Evolutionary conservation across 1,284 basidiomycete species (phyloP).

Genomic region (Malassezia slooffiae): DNA sequence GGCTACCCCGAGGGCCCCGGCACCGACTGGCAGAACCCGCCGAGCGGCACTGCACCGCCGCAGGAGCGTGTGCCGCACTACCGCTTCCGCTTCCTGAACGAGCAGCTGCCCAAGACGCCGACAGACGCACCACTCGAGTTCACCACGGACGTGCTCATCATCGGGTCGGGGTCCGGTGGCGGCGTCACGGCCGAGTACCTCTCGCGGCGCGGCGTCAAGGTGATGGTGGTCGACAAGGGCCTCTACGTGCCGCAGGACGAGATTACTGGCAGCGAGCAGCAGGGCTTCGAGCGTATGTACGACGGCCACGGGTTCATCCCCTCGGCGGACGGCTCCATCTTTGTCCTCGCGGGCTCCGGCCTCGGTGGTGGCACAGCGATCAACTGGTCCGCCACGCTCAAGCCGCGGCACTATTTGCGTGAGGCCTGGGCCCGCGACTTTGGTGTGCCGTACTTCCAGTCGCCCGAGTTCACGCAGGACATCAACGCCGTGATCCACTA

Average conservation of each 20-base stretch:
- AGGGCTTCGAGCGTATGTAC: slow-evolving; percentile 47
- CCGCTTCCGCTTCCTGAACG: slow-evolving; percentile 40
- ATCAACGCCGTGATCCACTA: slow-evolving; percentile 46
- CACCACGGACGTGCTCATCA: slow-evolving; percentile 44
- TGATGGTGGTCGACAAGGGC: slow-evolving; percentile 50
- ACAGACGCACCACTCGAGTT: slow-evolving; percentile 25
- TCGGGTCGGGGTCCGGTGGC: slow-evolving; percentile 50
- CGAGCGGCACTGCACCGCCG: slow-evolving; percentile 8
- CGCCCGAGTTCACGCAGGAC: slow-evolving; percentile 43
- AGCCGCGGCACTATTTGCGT: slow-evolving; percentile 47
- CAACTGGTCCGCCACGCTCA: slow-evolving; percentile 51
- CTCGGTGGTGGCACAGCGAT: slow-evolving; percentile 51
- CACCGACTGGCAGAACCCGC: slow-evolving; percentile 28
- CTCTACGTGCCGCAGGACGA: slow-evolving; percentile 45
- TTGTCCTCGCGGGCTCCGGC: slow-evolving; percentile 47
- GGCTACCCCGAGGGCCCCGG: slow-evolving; percentile 36
- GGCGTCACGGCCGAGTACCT: slow-evolving; percentile 46
- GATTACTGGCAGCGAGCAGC: slow-evolving; percentile 41
- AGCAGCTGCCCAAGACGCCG: slow-evolving; percentile 26
- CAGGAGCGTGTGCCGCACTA: slow-evolving; percentile 18
- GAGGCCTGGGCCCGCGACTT: slow-evolving; percentile 47
- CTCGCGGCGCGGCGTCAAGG: slow-evolving; percentile 44
- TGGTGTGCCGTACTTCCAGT: slow-evolving; percentile 47
- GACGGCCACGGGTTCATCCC: slow-evolving; percentile 47
- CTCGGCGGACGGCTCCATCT: slow-evolving; percentile 47